Evolutionary conservation across 208 protist genomes (phyloP).

Genomic region (Naegleria fowleri): DNA sequence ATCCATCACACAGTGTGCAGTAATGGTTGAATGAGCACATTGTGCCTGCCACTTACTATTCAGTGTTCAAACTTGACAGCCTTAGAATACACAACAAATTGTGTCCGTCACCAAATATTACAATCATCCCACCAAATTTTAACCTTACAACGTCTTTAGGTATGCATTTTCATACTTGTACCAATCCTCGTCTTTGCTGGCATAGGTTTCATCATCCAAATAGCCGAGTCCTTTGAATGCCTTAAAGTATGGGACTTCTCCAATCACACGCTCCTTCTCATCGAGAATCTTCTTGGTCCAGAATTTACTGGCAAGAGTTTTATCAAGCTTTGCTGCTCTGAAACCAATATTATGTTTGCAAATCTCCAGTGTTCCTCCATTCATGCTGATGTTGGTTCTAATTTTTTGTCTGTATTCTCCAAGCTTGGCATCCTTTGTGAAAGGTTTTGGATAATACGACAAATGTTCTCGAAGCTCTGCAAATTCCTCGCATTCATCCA

Average conservation of each 20-base stretch:
- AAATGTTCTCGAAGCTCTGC: not conserved
- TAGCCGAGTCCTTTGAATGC: not conserved
- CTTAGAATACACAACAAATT: too few species aligned
- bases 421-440: not conserved
- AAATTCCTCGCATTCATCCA: conserved; percentile 10
- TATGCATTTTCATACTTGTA: not conserved
- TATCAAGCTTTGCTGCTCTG: not conserved
- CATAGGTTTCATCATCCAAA: not conserved
- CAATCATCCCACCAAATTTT: too few species aligned
- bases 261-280: not conserved
- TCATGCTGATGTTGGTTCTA: not conserved
- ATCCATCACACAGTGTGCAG: too few species aligned
- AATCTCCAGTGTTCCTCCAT: conserved; percentile 2
- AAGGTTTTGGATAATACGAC: not conserved
- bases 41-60: too few species aligned
- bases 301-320: not conserved
- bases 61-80: too few species aligned
- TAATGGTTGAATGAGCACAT: too few species aligned
- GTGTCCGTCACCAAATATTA: too few species aligned
- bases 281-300: not conserved
- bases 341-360: not conserved
- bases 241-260: not conserved
- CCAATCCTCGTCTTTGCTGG: conserved; percentile 1
- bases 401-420: conserved; percentile 14
- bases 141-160: not conserved